These are phyloP conservation scores for Aspergillus hiratsukae DNA, from an alignment of 2,329 filamentous ascomycete genomes.

Conservation along the genomic window DNA sequence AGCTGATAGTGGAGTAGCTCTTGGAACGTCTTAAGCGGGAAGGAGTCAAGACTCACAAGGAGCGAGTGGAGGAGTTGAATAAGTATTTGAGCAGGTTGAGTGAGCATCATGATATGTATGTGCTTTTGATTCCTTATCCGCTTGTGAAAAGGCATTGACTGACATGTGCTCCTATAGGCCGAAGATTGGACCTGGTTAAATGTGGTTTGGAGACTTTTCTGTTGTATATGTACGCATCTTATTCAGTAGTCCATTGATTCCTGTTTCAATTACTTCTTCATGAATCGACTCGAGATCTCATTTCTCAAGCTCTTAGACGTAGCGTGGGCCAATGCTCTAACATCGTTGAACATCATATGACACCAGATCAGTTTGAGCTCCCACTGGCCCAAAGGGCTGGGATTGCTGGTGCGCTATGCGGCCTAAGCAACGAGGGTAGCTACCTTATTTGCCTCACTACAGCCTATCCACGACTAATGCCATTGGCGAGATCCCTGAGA, in stretches of 20 bases:
- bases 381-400: not conserved
- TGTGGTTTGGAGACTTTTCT: not conserved
- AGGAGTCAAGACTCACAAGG: constrained; percentile 92
- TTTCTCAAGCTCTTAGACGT: not conserved
- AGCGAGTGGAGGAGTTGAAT: constrained; percentile 92
- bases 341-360: not conserved
- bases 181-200: constrained; percentile 40
- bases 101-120: constrained; percentile 94
- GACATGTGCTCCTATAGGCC: constrained; percentile 24
- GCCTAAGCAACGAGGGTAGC: not conserved
- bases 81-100: constrained; percentile 86
- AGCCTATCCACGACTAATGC: not conserved
- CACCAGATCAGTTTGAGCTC: not conserved
- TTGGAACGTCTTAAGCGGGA: constrained; percentile 77
- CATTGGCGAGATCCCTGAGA: not conserved
- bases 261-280: not conserved
- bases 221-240: not conserved
- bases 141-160: constrained; percentile 5
- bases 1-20: constrained; percentile 50
- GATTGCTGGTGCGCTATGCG: not conserved
- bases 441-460: not conserved
- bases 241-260: not conserved
- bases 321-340: not conserved
- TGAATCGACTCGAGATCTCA: not conserved
- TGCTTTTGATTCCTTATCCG: constrained; percentile 8